Base-by-base conservation (phyloP, 345 rosid genomes). In the Euphorbia peplus region DNA sequence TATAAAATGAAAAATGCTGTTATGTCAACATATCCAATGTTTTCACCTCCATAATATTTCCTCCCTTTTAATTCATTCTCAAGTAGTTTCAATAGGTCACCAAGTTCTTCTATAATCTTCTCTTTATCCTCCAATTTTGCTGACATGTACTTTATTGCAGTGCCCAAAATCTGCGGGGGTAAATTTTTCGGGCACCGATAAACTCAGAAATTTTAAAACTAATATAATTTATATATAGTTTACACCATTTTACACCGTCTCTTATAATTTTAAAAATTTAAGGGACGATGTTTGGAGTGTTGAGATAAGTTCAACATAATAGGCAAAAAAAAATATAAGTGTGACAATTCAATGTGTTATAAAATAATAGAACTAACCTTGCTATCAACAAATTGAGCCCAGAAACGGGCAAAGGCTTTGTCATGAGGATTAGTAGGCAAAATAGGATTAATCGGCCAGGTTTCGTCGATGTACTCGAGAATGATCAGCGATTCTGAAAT, bases 351-450 rank as follows among this genome's bases (percentile, higher is more conserved):
- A n/a, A n/a, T n/a, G n/a, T n/a, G n/a, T n/a, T n/a, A n/a, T n/a
- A n/a, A n/a, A n/a, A n/a, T n/a, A n/a, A n/a, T n/a, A n/a, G n/a
- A n/a, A 60, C 39, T 60, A 35, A 60, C 53, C 53, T 63, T 63
- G 24, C 41, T 22, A 16, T 63, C 53, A 1, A 63, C 53, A 30
- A 63, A 63, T 24, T 63, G 42, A 24, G 66, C 55, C 67, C 39
- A 63, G 39, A 63, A 63, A 63, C 67, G 67, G 48, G 67, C 55
- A 2, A 16, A 15, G 32, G 67, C 67, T 63, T 21, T 25, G 15
- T 12, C 4, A n/a, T 26, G n/a, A 26, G 67, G 55, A 2, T 63
- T 32, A 1, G 24, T 8, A 7, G 67, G 67, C 39, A 63, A 47
- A 13, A 63, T 14, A 4, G 55, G 67, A 63, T 24, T 25, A 13